Conservation (phyloP, 176 grass and related monocot genomes). For the Guadua angustifolia region DNA sequence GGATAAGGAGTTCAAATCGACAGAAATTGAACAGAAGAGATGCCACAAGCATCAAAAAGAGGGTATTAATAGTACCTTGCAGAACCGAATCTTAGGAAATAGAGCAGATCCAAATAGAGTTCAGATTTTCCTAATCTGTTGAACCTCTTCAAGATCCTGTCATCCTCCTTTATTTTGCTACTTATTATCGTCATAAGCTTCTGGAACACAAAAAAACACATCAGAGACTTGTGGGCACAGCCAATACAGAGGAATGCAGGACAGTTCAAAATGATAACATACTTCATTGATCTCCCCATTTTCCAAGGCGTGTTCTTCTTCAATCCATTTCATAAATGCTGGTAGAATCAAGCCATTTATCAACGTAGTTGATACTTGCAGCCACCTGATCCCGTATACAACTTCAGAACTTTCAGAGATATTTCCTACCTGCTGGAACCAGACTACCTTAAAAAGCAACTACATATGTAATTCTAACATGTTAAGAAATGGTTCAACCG, state of each 20-base stretch:
- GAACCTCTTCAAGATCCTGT: conserved; percentile 71
- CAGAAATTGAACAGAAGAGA: no score
- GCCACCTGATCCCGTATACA: conserved; percentile 61
- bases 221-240: conserved; percentile 37
- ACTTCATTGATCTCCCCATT: conserved; percentile 61
- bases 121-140: conserved; percentile 79
- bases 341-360: conserved; percentile 63
- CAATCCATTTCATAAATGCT: conserved; percentile 78
- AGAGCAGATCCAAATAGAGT: conserved; percentile 77
- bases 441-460: conserved; percentile 37
- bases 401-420: conserved; percentile 53
- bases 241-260: conserved; percentile 6
- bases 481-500: conserved; percentile 10
- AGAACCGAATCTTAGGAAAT: conserved; percentile 87
- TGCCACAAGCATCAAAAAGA: no score
- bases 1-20: no score
- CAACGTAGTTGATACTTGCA: conserved; percentile 47
- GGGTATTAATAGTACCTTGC: conserved; percentile 37
- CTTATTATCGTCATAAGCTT: conserved; percentile 58
- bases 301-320: conserved; percentile 67
- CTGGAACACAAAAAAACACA: conserved; percentile 50
- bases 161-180: conserved; percentile 75
- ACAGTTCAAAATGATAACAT: conserved; percentile 31
- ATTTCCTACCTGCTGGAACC: conserved; percentile 65
- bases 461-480: conserved; percentile 31